phyloP scores from a whole-genome alignment of 2,329 filamentous ascomycete species.

The Corniculantispora saksenae region DNA sequence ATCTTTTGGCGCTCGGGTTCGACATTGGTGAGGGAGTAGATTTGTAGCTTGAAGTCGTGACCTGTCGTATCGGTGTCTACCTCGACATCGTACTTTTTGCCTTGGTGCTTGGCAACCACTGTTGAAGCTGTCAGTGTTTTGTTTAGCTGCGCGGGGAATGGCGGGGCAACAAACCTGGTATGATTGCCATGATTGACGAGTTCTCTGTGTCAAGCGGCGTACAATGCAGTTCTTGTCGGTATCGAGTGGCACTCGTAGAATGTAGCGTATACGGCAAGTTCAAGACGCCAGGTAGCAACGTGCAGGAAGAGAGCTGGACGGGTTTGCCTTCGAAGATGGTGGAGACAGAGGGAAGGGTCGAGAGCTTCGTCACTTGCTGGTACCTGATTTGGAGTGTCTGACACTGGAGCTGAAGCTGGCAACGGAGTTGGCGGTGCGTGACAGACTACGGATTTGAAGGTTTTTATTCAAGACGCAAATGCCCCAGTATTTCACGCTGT shows the following conservation, averaged over 20 bases:
- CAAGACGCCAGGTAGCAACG: neutral
- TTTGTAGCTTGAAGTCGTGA: conserved; percentile 92
- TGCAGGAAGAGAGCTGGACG: neutral
- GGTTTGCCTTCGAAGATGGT: conserved; percentile 18
- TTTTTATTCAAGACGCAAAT: no score
- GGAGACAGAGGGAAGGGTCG: conserved; percentile 21
- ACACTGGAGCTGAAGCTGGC: neutral
- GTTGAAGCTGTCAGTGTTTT: conserved; percentile 4
- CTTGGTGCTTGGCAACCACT: conserved; percentile 94
- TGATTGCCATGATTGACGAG: conserved; percentile 54
- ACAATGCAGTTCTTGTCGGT: neutral
- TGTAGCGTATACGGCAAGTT: neutral
- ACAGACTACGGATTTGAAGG: no score
- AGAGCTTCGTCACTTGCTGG: conserved; percentile 36
- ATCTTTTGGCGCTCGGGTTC: conserved; percentile 97
- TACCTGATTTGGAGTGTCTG: conserved; percentile 29
- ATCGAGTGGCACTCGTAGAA: neutral
- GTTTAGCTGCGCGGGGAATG: conserved; percentile 13
- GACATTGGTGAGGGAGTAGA: conserved; percentile 93
- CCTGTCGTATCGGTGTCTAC: conserved; percentile 82
- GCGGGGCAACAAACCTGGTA: conserved; percentile 49
- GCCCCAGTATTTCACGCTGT: no score
- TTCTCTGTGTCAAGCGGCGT: conserved; percentile 10
- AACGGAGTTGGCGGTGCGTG: no score
- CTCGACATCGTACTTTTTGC: conserved; percentile 93